Evolutionary conservation across 176 grass and related monocot genomes (phyloP).

Genomic region (Triticum monococcum): DNA sequence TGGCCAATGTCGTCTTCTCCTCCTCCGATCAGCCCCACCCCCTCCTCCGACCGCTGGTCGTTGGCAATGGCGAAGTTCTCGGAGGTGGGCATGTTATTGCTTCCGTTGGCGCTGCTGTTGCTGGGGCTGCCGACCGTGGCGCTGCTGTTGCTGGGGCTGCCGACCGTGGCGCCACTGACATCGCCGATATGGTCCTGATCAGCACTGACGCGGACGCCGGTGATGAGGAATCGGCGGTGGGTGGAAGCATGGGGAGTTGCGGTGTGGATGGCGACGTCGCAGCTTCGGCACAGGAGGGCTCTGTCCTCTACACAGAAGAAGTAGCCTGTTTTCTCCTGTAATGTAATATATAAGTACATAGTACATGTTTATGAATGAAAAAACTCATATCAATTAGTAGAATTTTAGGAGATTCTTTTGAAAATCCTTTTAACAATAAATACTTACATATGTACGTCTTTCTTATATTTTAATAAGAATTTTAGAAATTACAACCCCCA

Average conservation of each 20-base stretch:
- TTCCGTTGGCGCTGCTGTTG: constrained; percentile 31
- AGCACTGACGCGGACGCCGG: constrained; percentile 58
- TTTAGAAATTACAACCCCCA: background rate
- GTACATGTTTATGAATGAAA: too few species aligned
- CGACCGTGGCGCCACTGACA: background rate
- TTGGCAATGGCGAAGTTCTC: background rate
- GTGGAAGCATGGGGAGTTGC: constrained; percentile 37
- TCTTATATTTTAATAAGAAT: background rate
- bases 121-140: constrained; percentile 19
- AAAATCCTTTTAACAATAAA: too few species aligned
- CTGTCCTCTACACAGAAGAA: constrained; percentile 96
- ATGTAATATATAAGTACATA: background rate
- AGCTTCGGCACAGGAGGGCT: constrained; percentile 68
- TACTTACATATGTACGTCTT: background rate
- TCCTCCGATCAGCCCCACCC: background rate
- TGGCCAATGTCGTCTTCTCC: background rate
- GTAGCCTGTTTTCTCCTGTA: constrained; percentile 69
- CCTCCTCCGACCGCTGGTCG: background rate
- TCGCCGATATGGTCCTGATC: background rate
- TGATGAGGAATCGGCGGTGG: constrained; percentile 78
- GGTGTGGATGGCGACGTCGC: constrained; percentile 66
- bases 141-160: constrained; percentile 40
- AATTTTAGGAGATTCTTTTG: too few species aligned
- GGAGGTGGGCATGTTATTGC: constrained; percentile 30
- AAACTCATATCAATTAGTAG: too few species aligned